These are phyloP conservation scores for Crucihimalaya himalaica DNA, from an alignment of 345 rosid genomes.

Conservation along the genomic window DNA sequence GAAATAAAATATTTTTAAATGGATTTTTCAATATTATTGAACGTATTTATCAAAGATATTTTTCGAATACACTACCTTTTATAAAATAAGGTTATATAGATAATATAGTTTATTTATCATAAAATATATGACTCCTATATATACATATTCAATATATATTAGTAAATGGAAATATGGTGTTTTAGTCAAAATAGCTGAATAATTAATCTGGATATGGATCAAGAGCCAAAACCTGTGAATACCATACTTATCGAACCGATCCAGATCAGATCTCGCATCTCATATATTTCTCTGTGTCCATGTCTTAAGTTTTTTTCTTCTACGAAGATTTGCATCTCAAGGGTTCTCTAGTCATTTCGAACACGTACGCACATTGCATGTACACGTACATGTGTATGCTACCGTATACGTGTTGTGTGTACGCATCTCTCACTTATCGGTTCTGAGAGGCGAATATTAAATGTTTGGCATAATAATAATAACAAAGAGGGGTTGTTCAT, in stretches of 20 bases:
- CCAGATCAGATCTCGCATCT: background rate
- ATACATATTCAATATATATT: background rate
- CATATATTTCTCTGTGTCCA: background rate
- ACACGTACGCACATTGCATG: slow-evolving; percentile 15
- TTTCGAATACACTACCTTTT: no score
- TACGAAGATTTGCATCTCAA: slow-evolving; percentile 7
- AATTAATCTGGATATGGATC: background rate
- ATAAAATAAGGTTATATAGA: no score
- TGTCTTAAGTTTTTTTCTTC: background rate
- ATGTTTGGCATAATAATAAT: slow-evolving; percentile 20
- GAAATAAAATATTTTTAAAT: no score
- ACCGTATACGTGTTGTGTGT: slow-evolving; percentile 28
- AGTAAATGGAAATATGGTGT: background rate
- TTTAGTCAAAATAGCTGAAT: background rate
- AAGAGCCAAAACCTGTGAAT: background rate
- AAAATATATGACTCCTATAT: background rate
- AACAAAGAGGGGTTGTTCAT: slow-evolving; percentile 1
- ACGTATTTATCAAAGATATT: no score
- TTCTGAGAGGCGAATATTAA: slow-evolving; percentile 25
- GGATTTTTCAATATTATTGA: no score
- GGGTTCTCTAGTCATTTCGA: slow-evolving; percentile 14
- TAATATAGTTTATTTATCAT: no score
- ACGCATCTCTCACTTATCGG: slow-evolving; percentile 19
- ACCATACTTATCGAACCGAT: background rate
- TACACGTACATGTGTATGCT: slow-evolving; percentile 19